These are phyloP conservation scores for Papiliotrema laurentii DNA, from an alignment of 1,284 basidiomycete genomes.

Conservation along the genomic window DNA sequence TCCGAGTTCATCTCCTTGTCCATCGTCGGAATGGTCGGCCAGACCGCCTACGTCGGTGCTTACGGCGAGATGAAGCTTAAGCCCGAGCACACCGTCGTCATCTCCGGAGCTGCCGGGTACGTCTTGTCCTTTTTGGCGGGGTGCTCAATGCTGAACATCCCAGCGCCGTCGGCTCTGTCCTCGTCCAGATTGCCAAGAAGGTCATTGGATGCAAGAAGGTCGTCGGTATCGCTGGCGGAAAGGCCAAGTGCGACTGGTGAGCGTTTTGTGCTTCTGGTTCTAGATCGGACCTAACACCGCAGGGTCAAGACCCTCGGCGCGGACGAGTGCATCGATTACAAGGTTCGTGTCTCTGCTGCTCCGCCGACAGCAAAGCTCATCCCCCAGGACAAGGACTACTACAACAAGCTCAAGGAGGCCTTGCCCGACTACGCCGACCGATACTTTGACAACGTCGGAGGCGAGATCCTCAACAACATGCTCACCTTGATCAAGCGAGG, in stretches of 20 bases:
- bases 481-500: slow-evolving; percentile 45
- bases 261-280: slow-evolving; percentile 7
- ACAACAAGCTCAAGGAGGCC: slow-evolving; percentile 31
- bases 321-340: slow-evolving; percentile 54
- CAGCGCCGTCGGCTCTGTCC: slow-evolving; percentile 36
- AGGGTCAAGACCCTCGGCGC: slow-evolving; percentile 48
- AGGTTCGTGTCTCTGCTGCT: slow-evolving; percentile 25
- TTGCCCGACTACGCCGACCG: slow-evolving; percentile 33
- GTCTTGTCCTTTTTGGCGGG: not conserved
- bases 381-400: slow-evolving; percentile 13
- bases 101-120: slow-evolving; percentile 45
- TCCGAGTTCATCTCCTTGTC: slow-evolving; percentile 26
- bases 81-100: slow-evolving; percentile 42
- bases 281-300: not conserved
- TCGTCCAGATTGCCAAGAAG: slow-evolving; percentile 44
- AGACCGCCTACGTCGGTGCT: slow-evolving; percentile 44
- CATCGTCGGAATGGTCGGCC: slow-evolving; percentile 28
- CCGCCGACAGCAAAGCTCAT: not conserved
- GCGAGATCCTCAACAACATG: slow-evolving; percentile 44
- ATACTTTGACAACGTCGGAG: slow-evolving; percentile 50
- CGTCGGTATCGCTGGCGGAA: slow-evolving; percentile 52
- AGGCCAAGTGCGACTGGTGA: slow-evolving; percentile 52
- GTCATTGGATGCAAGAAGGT: slow-evolving; percentile 50
- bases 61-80: slow-evolving; percentile 42
- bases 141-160: not conserved